Base-by-base conservation (phyloP, 257 asterid genomes). In the Solanum rostratum region DNA sequence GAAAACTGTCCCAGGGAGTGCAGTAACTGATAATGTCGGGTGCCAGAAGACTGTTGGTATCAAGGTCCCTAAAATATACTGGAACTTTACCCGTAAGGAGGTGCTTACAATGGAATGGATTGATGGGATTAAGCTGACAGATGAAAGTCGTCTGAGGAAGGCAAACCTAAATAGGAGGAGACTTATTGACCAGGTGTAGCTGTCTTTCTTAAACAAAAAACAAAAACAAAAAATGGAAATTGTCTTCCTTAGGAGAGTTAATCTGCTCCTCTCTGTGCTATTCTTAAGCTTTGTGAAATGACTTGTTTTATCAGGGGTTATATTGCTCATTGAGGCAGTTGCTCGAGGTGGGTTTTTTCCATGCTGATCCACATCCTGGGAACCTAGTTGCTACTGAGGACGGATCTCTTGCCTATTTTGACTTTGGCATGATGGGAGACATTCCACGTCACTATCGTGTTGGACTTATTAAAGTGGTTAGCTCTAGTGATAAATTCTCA, bases 301-400 rank as follows among this genome's bases (percentile, higher is more conserved):
- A 2, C 69, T 85, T 43, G 79, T 69, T 62, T 88, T 81, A 83
- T 59, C 85, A 96, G 99, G 99, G 99, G 33, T 84, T 96, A 85
- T 91, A 93, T 87, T 95, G 98, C 91, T 96, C 99, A 86, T 85
- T 96, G 92, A 93, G 95, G 92, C 99, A 96, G 90, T 88, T 96
- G 90, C 92, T 96, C 85, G 98, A 96, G 95, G 98, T 95, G 85
- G 99, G 99, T 5, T 96, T 93, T 91, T 96, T 96, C 88, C 99
- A 96, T 83, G 99, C 99, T 54, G 99, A 96, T 88, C 99, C 99
- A 86, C 99, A 96, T 85, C 99, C 98, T 80, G 99, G 99, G 86
- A 96, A 96, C 88, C 98, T 96, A 79, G 98, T 95, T 62, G 98
- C 98, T 62, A 93, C 96, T 66, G 87, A 84, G 87, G 97, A 91